Evolutionary conservation across 2,329 filamentous ascomycete species (phyloP), one percentile per base, ranked within the genome.

Genomic region (Pseudonectria foliicola): DNA sequence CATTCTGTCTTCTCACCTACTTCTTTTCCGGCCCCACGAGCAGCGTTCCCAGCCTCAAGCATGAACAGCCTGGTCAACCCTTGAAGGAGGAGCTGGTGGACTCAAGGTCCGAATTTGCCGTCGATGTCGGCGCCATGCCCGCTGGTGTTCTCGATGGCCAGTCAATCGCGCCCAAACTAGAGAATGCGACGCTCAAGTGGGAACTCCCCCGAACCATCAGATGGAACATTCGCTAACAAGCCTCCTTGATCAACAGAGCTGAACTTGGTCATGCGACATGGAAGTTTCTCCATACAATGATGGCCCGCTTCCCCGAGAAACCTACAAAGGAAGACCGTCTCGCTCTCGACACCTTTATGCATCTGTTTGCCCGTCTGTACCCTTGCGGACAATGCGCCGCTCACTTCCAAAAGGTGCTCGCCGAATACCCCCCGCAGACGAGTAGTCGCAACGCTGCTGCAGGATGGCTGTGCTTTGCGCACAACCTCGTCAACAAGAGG

Each of bases 171-270:
- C 81, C 84, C 2, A 88, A 86, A 62, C 67, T 92, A 34, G 85
- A 85, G 54, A 92, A 92, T 61, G 84, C 82, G 40, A 92, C 85
- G 6, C 67, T 77, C 35, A 92, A 90, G 80, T 82, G 66, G 32
- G 69, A 53, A 25, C 27, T 32, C 14, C 10, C 13, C n/a, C 18
- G 7, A 8, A 29, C 27, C 12, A 10, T 21, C n/a, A n/a, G 13
- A 11, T n/a, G n/a, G 6, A 11, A 29, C 23, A 37, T 10, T 27
- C 32, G 34, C 37, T 49, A 39, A 44, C 38, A 29, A 10, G 13
- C 16, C 23, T 35, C 29, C 13, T n/a, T n/a, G n/a, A n/a, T 33
- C 28, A 16, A 33, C 49, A 77, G 73, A 55, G 73, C 72, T 48
- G 79, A 83, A 55, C 71, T 83, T 31, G 80, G 80, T 44, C 73